phyloP scores from a whole-genome alignment of 179 eudicot genomes.

The Carnegiea gigantea region DNA sequence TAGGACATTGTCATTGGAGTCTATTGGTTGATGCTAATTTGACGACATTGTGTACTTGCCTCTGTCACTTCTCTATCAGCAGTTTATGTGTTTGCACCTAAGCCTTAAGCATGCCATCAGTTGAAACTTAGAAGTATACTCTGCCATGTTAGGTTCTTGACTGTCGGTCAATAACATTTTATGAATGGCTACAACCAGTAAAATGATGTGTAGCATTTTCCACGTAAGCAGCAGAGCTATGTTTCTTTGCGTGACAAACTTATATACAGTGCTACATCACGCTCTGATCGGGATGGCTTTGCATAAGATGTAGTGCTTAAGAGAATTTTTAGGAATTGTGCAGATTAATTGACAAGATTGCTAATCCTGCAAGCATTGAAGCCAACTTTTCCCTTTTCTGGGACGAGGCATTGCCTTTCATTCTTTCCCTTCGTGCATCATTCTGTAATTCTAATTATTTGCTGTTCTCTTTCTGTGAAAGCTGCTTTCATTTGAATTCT shows the following conservation, averaged over 20 bases:
- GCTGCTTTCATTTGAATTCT: conserved; percentile 3
- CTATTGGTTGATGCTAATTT: not conserved
- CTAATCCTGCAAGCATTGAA: not conserved
- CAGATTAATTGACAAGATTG: not conserved
- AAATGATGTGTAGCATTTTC: not conserved
- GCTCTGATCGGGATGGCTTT: not conserved
- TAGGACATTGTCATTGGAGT: not conserved
- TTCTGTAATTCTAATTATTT: not conserved
- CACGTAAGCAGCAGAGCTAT: not conserved
- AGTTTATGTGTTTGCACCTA: not conserved
- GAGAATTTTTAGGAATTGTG: not conserved
- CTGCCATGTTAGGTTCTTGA: not conserved
- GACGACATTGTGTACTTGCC: not conserved
- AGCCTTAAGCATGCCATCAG: not conserved
- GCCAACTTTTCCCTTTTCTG: not conserved
- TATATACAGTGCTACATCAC: not conserved
- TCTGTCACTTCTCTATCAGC: not conserved
- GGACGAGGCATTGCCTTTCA: not conserved
- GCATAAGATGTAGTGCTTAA: not conserved
- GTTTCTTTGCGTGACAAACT: not conserved
- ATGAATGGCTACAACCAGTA: not conserved
- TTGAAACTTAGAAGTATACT: not conserved
- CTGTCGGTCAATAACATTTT: not conserved
- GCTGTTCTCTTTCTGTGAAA: not conserved
- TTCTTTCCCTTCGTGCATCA: not conserved